Evolutionary conservation across 2,329 filamentous ascomycete species (phyloP), one percentile per base, ranked within the genome.

Genomic region (Apiospora koreana): DNA sequence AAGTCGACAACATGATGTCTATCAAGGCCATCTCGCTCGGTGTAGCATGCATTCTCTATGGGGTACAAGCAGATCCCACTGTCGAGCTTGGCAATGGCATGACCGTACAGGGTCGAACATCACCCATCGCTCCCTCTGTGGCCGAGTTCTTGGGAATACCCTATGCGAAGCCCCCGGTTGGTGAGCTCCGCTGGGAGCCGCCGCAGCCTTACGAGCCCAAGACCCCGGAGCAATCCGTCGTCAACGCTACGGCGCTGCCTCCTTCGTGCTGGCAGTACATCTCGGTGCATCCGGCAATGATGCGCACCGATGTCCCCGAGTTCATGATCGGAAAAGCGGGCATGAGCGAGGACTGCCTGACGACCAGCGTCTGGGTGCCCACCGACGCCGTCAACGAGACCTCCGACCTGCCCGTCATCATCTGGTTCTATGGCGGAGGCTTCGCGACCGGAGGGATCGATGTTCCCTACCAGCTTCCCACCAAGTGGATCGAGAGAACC

Each of bases 381-480:
- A n/a, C 43, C 28, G 16, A 48, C 5, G 35, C 25, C 66, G 46
- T 48, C 8, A 9, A 38, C 43, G 23, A 68, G 66, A 28, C 70
- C 9, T 23, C 65, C 12, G 54, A 62, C 6, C 31, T 69, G 58
- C 58, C 68, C 54, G 68, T 69, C 18, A 38, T 65, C 18, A 43
- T 69, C 41, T 69, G 50, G 42, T 43, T 69, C n/a, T 64, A 62
- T 7, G 83, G 83, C 21, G 83, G 83, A 42, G 79, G 79, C 1
- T 84, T 83, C 71, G 71, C 74, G 7, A 79, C 75, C 1, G 82
- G 82, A 38, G 81, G 81, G 21, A 72, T 77, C n/a, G 76, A 80
- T 45, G 78, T 81, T 0, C 79, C 81, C 1, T 83, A 80, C 67
- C 80, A 83, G 68, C 78, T 81, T 42, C 81, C 82, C 3, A 71